A percentile compares a stretch with the other conserved stretches of the same genome.
phyloP scores from a whole-genome alignment of 345 rosid genomes.

The Dipteronia sinensis region DNA sequence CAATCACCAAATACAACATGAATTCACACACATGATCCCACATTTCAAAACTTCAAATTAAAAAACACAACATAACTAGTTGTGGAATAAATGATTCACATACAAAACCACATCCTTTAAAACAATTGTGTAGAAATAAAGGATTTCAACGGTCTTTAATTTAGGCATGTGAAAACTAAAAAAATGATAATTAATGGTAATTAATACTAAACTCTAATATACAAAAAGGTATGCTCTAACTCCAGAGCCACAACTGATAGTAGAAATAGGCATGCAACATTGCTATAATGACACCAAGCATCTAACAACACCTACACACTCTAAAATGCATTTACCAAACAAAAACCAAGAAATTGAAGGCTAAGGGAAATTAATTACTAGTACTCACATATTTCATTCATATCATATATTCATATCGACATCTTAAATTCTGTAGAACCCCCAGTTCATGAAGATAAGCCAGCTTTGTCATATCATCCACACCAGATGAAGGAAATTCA shows the following conservation, averaged over 20 bases:
- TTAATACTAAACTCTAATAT: too few relatives aligned
- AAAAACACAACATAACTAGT: too few relatives aligned
- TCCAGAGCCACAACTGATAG: slow-evolving; percentile 4
- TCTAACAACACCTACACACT: slow-evolving; percentile 7
- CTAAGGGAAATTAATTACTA: slow-evolving; percentile 5
- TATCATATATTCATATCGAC: slow-evolving; percentile 72
- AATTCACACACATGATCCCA: too few relatives aligned
- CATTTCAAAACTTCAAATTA: too few relatives aligned
- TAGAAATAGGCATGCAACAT: neutral
- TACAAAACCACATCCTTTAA: too few relatives aligned
- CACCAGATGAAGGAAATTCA: slow-evolving; percentile 82
- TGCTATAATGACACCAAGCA: neutral
- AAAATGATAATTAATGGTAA: too few relatives aligned
- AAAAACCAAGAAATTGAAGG: slow-evolving; percentile 1
- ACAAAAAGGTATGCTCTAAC: slow-evolving; percentile 9
- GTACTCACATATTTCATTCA: slow-evolving; percentile 91
- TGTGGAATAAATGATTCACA: too few relatives aligned
- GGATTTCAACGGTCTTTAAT: too few relatives aligned
- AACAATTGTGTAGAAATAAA: too few relatives aligned
- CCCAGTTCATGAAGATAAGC: slow-evolving; percentile 98
- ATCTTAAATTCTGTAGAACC: slow-evolving; percentile 74
- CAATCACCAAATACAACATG: too few relatives aligned
- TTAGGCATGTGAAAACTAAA: too few relatives aligned
- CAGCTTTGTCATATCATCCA: slow-evolving; percentile 97
- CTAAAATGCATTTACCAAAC: neutral